Evolutionary conservation across 768 basidiomycete genomes (phyloP), one percentile per base, ranked within the genome.

Genomic region (Tephrocybe sp.): DNA sequence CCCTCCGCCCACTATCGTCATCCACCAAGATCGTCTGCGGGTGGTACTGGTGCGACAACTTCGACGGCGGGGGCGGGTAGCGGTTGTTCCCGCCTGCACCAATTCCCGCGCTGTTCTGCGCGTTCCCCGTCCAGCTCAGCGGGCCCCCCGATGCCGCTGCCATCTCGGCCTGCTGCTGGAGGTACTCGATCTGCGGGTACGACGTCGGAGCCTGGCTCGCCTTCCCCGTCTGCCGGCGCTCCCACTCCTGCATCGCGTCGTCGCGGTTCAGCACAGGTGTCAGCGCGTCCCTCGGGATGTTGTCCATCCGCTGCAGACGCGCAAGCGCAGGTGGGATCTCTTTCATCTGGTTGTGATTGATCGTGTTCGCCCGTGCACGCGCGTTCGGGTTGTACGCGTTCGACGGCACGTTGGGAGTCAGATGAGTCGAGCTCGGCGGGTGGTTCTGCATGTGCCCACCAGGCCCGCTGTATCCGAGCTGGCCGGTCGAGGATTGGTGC

Each of bases 161-260:
- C 59, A 91, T 74, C 68, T 92, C 91, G 1, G 93, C 95, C 65
- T 98, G 95, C 66, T 97, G 93, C 58, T 96, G 92, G 43, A 98
- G 70, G 64, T 82, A 91, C 65, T 96, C 94, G 28, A 98, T 76
- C 62, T 94, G 93, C 5, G 90, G 93, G 61, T 95, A 93, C 21
- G 87, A 85, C 62, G 87, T 84, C 18, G 59, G 25, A 14, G 84
- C 80, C n/a, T 83, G 82, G 11, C 74, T 69, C 1, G 81, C 77
- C 60, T 87, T 88, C 15, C 86, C 90, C 10, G 84, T 72, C 64
- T 93, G 90, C 55, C 94, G 74, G 58, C 93, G 72, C 69, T 98
- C 97, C 96, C 96, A 98, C 70, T 98, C 96, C 37, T 88, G 83
- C 76, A 93, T 88, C 38, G 91, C 88, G 56, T 99, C 96, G 58